Percentiles rank a stretch among this genome's conserved stretches.
Evolutionary conservation across 2,329 filamentous ascomycete species (phyloP).

Genomic region (Calonectria ilicicola): DNA sequence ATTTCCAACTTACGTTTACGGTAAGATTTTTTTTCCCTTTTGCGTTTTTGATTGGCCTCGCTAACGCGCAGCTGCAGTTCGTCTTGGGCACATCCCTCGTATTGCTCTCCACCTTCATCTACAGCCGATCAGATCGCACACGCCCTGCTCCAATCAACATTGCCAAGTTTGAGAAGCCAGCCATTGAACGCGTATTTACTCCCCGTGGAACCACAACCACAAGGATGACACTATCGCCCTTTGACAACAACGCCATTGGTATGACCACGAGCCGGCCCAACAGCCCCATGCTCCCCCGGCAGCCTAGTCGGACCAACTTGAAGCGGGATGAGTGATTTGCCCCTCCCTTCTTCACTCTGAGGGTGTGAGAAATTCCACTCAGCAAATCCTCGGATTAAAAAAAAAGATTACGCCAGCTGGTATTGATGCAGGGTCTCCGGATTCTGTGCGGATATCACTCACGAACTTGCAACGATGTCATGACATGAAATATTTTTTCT

Average conservation of each 20-base stretch:
- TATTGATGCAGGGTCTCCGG: slow-evolving; percentile 1
- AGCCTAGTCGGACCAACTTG: slow-evolving; percentile 53
- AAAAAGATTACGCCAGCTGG: background rate
- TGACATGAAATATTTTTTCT: slow-evolving; percentile 23
- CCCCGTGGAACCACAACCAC: slow-evolving; percentile 47
- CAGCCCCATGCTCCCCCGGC: slow-evolving; percentile 57
- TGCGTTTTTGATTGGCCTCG: background rate
- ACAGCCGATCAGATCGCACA: slow-evolving; percentile 73
- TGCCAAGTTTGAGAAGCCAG: slow-evolving; percentile 81
- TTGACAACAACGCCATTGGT: slow-evolving; percentile 53
- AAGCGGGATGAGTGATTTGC: slow-evolving; percentile 50
- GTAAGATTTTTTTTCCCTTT: slow-evolving; percentile 62
- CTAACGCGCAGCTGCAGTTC: slow-evolving; percentile 71
- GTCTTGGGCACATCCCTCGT: slow-evolving; percentile 83
- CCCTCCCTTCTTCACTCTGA: background rate
- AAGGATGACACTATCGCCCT: slow-evolving; percentile 54
- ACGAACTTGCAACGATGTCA: slow-evolving; percentile 32
- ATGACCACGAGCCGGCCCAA: slow-evolving; percentile 60
- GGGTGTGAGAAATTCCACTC: background rate
- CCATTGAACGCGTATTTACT: slow-evolving; percentile 63
- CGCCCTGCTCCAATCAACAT: slow-evolving; percentile 76
- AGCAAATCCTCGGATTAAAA: background rate
- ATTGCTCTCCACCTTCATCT: slow-evolving; percentile 85
- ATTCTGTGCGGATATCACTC: slow-evolving; percentile 26
- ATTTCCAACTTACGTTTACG: slow-evolving; percentile 77